Percentiles rank a stretch among this genome's conserved stretches.
These are phyloP conservation scores for Kluyveromyces dobzhanskii DNA, from an alignment of 805 yeast species.

Conservation along the genomic window DNA sequence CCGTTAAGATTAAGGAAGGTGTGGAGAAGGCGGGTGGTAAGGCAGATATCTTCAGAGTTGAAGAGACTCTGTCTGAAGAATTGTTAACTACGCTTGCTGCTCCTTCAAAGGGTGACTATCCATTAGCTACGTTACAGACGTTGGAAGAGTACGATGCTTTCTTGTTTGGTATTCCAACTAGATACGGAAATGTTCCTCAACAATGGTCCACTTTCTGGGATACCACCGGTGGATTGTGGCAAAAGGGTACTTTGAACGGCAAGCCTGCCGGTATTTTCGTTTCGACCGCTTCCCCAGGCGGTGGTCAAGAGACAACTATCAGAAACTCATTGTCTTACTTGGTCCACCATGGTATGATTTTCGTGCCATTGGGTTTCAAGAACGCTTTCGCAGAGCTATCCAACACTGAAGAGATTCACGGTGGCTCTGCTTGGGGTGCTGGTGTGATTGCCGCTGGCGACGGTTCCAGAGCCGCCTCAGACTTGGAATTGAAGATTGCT, in stretches of 20 bases:
- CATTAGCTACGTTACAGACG: constrained; percentile 49
- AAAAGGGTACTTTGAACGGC: constrained; percentile 57
- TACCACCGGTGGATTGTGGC: constrained; percentile 71
- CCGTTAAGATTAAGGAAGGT: constrained; percentile 61
- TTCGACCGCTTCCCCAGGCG: constrained; percentile 65
- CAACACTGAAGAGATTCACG: constrained; percentile 59
- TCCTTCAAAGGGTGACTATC: constrained; percentile 50
- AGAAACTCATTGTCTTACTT: constrained; percentile 49
- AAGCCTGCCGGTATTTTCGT: constrained; percentile 68
- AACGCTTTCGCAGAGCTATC: constrained; percentile 46
- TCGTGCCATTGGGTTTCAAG: constrained; percentile 69
- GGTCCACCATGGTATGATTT: constrained; percentile 71
- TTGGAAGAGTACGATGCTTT: constrained; percentile 62
- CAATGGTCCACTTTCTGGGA: constrained; percentile 76
- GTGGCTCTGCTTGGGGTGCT: constrained; percentile 84
- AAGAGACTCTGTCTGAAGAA: constrained; percentile 64
- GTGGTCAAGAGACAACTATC: constrained; percentile 72
- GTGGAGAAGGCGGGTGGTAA: constrained; percentile 57
- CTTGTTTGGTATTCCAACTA: constrained; percentile 72
- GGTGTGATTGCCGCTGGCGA: constrained; percentile 70
- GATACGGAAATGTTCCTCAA: constrained; percentile 68
- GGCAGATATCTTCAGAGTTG: constrained; percentile 66
- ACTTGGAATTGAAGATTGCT: constrained; percentile 58
- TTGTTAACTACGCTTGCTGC: constrained; percentile 52
- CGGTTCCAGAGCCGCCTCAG: constrained; percentile 63